Evolutionary conservation across 192 early-diverging fungal genomes (phyloP).

Genomic region (Backusella tuberculispora): DNA sequence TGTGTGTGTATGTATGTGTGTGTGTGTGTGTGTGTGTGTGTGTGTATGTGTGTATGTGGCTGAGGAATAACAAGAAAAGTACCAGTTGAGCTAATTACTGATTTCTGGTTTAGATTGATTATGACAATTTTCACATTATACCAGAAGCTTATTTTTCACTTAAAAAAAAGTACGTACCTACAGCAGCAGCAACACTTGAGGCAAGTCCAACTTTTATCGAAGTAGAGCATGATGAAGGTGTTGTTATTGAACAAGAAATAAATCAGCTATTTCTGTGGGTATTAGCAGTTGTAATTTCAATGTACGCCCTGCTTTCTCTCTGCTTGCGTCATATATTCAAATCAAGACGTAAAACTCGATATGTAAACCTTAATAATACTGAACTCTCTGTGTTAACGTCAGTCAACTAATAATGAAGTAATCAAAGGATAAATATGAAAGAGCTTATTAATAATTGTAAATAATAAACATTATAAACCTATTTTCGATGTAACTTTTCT

Average conservation of each 20-base stretch:
- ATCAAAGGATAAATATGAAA: neutral
- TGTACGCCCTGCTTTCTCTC: slow-evolving; percentile 13
- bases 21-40: no score
- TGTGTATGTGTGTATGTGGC: neutral
- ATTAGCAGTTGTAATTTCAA: neutral
- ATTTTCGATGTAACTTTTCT: neutral
- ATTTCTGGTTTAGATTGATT: slow-evolving; percentile 21
- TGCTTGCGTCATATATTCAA: slow-evolving; percentile 2
- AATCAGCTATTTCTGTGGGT: slow-evolving; percentile 22
- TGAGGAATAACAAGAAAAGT: neutral
- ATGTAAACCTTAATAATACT: slow-evolving; percentile 4
- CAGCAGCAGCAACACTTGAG: neutral
- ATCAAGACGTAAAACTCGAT: neutral
- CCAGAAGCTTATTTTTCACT: slow-evolving; percentile 22
- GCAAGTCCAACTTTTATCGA: neutral
- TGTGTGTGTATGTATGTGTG: no score
- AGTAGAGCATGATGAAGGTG: slow-evolving; percentile 7
- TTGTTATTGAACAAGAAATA: slow-evolving; percentile 5
- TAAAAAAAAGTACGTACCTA: neutral
- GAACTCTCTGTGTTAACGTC: neutral
- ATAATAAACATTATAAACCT: neutral
- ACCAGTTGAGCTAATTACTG: neutral
- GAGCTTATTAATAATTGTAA: neutral
- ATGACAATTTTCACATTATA: slow-evolving; percentile 27
- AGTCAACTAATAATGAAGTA: neutral